A percentile compares a stretch with the other conserved stretches of the same genome.
Evolutionary conservation across 169 alveolate species (phyloP).

Genomic region (Miamiensis avidus): DNA sequence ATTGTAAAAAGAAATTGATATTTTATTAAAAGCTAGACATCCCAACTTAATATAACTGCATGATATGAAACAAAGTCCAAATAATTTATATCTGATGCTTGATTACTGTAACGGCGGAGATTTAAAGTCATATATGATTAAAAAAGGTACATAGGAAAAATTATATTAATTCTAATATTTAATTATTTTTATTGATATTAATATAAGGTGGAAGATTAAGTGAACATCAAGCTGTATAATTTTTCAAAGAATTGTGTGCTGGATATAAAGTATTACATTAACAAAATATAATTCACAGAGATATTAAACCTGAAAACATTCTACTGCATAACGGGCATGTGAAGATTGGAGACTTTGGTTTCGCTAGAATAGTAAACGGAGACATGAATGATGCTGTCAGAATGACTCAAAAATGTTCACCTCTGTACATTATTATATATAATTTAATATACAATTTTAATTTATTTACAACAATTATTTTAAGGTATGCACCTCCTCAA

Average conservation of each 20-base stretch:
- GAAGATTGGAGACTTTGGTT: conserved; percentile 48
- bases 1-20: conserved; percentile 28
- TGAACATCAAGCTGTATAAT: conserved; percentile 16
- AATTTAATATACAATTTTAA: no score
- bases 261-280: conserved; percentile 30
- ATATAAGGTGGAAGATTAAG: not conserved
- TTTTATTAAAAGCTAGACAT: conserved; percentile 25
- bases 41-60: conserved; percentile 11
- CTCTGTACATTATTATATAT: not conserved
- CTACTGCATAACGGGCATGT: conserved; percentile 33
- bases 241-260: conserved; percentile 22
- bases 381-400: conserved; percentile 17
- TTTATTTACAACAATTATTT: no score
- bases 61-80: conserved; percentile 27
- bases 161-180: not conserved
- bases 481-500: conserved; percentile 23
- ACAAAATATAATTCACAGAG: conserved; percentile 41
- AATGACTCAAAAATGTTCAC: conserved; percentile 24
- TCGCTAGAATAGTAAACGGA: conserved; percentile 20
- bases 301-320: conserved; percentile 45
- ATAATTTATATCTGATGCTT: conserved; percentile 12
- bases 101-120: conserved; percentile 39
- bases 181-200: not conserved
- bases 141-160: not conserved
- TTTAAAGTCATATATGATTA: not conserved